Evolutionary conservation across 305 asterid genomes (phyloP), one percentile per base, ranked within the genome.

Genomic region (Fraxinus sp.): DNA sequence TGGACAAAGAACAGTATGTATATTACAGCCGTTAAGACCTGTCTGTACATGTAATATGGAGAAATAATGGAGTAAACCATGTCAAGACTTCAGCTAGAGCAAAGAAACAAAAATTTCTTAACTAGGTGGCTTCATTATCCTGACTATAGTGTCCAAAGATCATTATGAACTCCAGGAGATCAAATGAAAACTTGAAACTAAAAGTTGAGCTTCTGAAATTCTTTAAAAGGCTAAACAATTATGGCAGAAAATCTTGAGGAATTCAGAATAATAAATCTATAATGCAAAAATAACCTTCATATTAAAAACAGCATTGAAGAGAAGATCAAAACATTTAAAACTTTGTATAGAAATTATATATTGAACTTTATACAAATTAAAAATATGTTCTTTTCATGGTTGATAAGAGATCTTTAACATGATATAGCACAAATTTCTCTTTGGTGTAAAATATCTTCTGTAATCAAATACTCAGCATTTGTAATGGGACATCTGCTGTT

Each of bases 181-280:
- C 81, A 37, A 39, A 78, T 62, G 37, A 59, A 57, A 78, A 57
- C 44, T 10, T 57, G 74, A 68, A 71, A 36, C 30, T 20, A 6
- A 64, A 26, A 59, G 22, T 62, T 20, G 20, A 62, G 36, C 37
- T 77, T 55, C 57, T 14, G 62, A 20, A 20, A 36, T 10, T 10
- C 26, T 78, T 35, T 3, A 33, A 44, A 44, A 20, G 36, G 14
- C 18, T 35, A 78, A 11, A 78, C 22, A 35, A 35, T 59, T 22
- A 22, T 36, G 81, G 75, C 30, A 26, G 39, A 70, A 70, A 70
- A 70, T 32, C 76, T 71, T 70, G 75, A 32, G 76, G 76, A 32
- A 71, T 4, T 28, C 44, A 71, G 41, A 32, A 71, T 20, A 32
- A 55, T 71, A 32, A 14, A 16, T 28, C 24, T 16, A 30, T 71